These are phyloP conservation scores for Fraxinus sp. DNA, from an alignment of 305 asterid genomes.

Conservation along the genomic window DNA sequence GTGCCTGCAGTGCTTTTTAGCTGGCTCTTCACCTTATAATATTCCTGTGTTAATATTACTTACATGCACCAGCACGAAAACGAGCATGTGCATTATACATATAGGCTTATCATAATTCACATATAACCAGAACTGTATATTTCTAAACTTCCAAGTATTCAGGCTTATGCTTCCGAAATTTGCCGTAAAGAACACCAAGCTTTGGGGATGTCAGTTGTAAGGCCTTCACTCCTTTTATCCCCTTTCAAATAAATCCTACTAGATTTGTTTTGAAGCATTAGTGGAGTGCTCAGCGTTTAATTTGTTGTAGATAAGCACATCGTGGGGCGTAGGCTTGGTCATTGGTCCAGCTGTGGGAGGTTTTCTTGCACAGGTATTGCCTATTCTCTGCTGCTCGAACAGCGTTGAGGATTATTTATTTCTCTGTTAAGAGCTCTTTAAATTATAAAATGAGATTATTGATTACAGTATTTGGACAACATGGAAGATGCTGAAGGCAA, in stretches of 20 bases:
- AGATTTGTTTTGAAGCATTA: background rate
- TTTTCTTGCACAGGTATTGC: slow-evolving; percentile 72
- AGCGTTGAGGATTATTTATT: background rate
- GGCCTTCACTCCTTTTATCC: slow-evolving; percentile 27
- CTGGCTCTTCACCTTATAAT: background rate
- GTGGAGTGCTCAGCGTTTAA: background rate
- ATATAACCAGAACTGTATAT: background rate
- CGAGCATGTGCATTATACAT: background rate
- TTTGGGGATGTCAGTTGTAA: slow-evolving; percentile 76
- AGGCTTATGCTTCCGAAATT: slow-evolving; percentile 79
- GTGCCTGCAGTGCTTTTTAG: background rate
- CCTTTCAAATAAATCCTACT: background rate
- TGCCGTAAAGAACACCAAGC: slow-evolving; percentile 81
- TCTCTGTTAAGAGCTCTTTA: background rate
- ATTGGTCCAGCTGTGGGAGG: slow-evolving; percentile 95
- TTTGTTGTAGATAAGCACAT: slow-evolving; percentile 61
- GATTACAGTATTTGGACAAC: background rate
- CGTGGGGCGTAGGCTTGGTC: slow-evolving; percentile 92
- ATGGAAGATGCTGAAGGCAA: background rate
- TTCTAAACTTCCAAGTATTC: slow-evolving; percentile 20
- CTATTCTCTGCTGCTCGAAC: slow-evolving; percentile 2
- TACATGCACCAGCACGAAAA: background rate
- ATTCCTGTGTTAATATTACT: background rate
- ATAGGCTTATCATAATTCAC: background rate
- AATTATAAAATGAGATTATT: background rate